Conservation (phyloP, 225 moss, liverwort and hornwort species). For the Rhytidiadelphus loreus region DNA sequence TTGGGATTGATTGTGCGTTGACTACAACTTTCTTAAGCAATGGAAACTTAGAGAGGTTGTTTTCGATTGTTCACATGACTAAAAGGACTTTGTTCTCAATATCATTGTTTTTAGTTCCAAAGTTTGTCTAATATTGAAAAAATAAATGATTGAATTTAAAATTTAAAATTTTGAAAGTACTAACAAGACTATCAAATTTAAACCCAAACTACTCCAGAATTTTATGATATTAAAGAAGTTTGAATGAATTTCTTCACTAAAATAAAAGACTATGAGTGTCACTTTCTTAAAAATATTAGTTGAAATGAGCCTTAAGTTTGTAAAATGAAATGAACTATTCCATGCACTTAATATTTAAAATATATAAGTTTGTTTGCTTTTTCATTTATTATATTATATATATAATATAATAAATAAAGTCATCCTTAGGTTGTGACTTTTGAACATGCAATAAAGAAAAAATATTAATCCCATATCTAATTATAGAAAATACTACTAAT, state of each 20-base stretch:
- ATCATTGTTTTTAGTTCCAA: background rate
- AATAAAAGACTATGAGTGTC: no score
- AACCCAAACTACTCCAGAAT: background rate
- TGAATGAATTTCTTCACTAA: background rate
- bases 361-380: no score
- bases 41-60: background rate
- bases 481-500: background rate
- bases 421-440: rapidly evolving
- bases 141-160: background rate
- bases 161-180: background rate
- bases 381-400: no score
- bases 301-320: background rate
- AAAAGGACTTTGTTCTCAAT: background rate
- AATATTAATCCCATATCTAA: background rate
- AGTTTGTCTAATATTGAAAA: background rate
- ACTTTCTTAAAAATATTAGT: background rate
- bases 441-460: background rate
- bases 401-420: no score
- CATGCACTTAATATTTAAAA: background rate
- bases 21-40: no score
- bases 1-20: background rate
- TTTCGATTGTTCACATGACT: background rate
- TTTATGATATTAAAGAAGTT: background rate
- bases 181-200: background rate
- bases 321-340: background rate